phyloP scores from a whole-genome alignment of 1,284 basidiomycete genomes.

The Lentinula novae-zelandiae region DNA sequence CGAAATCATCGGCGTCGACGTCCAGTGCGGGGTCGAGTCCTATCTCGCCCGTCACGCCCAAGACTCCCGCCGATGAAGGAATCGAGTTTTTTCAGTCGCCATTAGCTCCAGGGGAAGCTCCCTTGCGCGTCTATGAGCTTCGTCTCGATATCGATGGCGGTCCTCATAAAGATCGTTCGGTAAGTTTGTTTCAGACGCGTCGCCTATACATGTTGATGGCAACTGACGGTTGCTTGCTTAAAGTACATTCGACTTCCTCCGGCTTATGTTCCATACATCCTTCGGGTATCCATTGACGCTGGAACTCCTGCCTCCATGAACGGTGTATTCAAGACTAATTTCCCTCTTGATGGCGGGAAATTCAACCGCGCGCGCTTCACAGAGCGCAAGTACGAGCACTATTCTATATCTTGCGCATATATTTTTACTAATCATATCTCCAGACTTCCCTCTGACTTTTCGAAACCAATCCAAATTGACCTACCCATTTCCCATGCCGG shows the following conservation, averaged over 20 bases:
- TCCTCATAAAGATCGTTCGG: conserved; percentile 79
- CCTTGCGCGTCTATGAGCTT: conserved; percentile 82
- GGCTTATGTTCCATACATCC: conserved; percentile 82
- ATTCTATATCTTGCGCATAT: conserved; percentile 17
- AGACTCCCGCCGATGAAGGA: conserved; percentile 89
- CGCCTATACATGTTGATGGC: conserved; percentile 14
- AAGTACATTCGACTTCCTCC: conserved; percentile 95
- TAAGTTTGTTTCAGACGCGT: conserved; percentile 36
- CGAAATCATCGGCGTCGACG: conserved; percentile 16
- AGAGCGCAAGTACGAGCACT: conserved; percentile 65
- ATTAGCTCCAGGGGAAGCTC: conserved; percentile 49
- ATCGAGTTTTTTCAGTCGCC: conserved; percentile 80
- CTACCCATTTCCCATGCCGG: conserved; percentile 93
- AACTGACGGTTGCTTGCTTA: conserved; percentile 7
- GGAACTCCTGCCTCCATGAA: conserved; percentile 86
- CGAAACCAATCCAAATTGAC: conserved; percentile 88
- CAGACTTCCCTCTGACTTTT: conserved; percentile 78
- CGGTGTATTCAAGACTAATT: conserved; percentile 91
- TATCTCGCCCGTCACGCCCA: conserved; percentile 49
- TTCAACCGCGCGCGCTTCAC: conserved; percentile 80
- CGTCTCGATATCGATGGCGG: conserved; percentile 86
- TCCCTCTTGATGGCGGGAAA: conserved; percentile 84
- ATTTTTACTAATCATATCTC: conserved; percentile 15
- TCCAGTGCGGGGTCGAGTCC: conserved; percentile 19
- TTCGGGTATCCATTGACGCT: conserved; percentile 85